A percentile compares a stretch with the other conserved stretches of the same genome.
Evolutionary conservation across 1,139 yeast species (phyloP).

Genomic region (Pichia sp.): DNA sequence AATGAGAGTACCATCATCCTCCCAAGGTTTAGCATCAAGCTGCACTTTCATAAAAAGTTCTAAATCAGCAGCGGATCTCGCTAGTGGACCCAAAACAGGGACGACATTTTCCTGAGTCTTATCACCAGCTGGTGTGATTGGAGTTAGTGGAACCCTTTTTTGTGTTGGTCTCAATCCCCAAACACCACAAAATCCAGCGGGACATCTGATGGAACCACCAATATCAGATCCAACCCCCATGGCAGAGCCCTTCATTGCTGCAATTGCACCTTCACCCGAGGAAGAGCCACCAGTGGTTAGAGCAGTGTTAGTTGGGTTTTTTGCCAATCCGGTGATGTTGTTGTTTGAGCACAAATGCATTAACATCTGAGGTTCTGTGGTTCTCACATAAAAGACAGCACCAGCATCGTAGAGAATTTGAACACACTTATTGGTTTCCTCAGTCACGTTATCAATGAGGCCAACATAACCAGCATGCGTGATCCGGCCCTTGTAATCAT

Average conservation of each 20-base stretch:
- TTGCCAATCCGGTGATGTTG: constrained; percentile 39
- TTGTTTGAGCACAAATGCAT: constrained; percentile 44
- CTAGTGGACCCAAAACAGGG: constrained; percentile 22
- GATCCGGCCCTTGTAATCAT: constrained; percentile 43
- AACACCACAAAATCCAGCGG: constrained; percentile 33
- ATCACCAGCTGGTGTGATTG: constrained; percentile 35
- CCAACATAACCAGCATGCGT: constrained; percentile 48
- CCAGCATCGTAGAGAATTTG: constrained; percentile 41
- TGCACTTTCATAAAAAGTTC: constrained; percentile 45
- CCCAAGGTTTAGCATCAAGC: constrained; percentile 60
- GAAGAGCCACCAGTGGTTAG: constrained; percentile 61
- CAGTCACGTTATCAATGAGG: constrained; percentile 38
- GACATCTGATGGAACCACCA: constrained; percentile 37
- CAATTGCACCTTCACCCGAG: constrained; percentile 65
- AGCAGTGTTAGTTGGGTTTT: constrained; percentile 41
- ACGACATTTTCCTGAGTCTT: constrained; percentile 18
- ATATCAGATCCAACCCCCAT: constrained; percentile 57
- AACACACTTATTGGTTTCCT: constrained; percentile 34
- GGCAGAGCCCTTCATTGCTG: constrained; percentile 55
- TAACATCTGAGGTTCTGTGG: constrained; percentile 32
- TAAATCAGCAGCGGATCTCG: constrained; percentile 39
- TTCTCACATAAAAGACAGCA: constrained; percentile 46
- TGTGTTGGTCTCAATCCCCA: constrained; percentile 32
- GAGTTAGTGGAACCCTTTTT: constrained; percentile 36
- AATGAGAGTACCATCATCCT: constrained; percentile 45